Evolutionary conservation across 148 eudicot genomes (phyloP), one percentile per base, ranked within the genome.

Genomic region (Camellia granthamiana): DNA sequence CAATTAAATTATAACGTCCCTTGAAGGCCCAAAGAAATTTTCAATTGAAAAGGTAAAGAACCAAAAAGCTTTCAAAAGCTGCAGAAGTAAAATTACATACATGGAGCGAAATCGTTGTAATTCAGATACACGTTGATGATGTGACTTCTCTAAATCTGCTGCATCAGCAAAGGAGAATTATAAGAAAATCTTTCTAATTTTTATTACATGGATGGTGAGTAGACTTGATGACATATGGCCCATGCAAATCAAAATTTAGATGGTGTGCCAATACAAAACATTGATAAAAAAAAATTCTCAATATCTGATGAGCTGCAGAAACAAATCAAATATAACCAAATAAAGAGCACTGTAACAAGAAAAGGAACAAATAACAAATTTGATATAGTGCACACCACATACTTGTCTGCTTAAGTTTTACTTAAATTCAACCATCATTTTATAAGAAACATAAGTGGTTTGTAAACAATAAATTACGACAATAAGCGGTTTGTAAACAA

Each of bases 71-170:
- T 66, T 59, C 56, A 30, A 41, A 65, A 63, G 65, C 61, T 75
- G 52, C 69, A 66, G 21, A 79, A 46, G 77, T 54, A 58, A 79
- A 64, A 75, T 49, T 23, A 83, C 98, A 77, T 95, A 96, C 99
- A 96, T 91, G 58, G 98, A 96, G 51, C 99, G 97, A 83, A 96
- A 92, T 80, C 98, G 85, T 88, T 96, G 98, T 90, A 96, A 85
- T 86, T 96, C 99, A 85, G 98, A 92, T 75, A 93, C 92, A 38
- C 98, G 97, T 74, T 92, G 98, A 87, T 92, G 97, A 85, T 96
- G 97, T 46, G 88, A 84, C 81, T 87, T 87, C 77, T 87, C 85
- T 8, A 86, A 16, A 76, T 89, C 91, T 84, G 86, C 77, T 59
- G 79, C 78, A 80, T 80, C 77, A 72, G 52, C 71, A 23, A 71